Percentiles rank a stretch among this genome's conserved stretches.
These are phyloP conservation scores for Lentinula detonsa DNA, from an alignment of 768 basidiomycete species.

Conservation along the genomic window DNA sequence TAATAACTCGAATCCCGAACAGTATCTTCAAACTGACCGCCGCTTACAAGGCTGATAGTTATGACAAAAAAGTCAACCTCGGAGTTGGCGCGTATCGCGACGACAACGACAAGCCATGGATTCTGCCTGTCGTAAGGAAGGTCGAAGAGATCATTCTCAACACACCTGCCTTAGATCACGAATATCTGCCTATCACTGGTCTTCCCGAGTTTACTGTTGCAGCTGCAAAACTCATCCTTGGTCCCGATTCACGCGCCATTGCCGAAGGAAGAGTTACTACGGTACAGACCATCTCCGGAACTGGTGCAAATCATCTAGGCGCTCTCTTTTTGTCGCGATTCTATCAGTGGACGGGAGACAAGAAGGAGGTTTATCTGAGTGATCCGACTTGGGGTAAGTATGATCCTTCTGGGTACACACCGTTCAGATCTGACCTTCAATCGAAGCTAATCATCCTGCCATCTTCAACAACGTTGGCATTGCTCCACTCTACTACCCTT, in stretches of 20 bases:
- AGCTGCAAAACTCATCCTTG: constrained; percentile 80
- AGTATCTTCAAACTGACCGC: constrained; percentile 92
- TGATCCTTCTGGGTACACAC: not conserved
- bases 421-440: not conserved
- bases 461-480: constrained; percentile 91
- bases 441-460: constrained; percentile 77
- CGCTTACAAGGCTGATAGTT: constrained; percentile 77
- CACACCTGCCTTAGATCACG: constrained; percentile 77
- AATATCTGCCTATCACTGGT: constrained; percentile 90
- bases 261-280: constrained; percentile 66
- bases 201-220: constrained; percentile 75
- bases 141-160: constrained; percentile 66
- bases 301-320: constrained; percentile 92
- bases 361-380: constrained; percentile 76
- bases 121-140: constrained; percentile 88
- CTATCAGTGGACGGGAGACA: constrained; percentile 62
- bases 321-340: constrained; percentile 81
- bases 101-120: constrained; percentile 83
- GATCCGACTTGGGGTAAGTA: constrained; percentile 91
- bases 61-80: constrained; percentile 79
- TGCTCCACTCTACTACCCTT: constrained; percentile 82
- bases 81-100: constrained; percentile 94
- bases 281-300: constrained; percentile 93
- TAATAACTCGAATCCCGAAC: constrained; percentile 12
- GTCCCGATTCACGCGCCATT: constrained; percentile 64